Percentiles rank a stretch among this genome's conserved stretches.
phyloP scores from a whole-genome alignment of 139 green algal species.

The Chlorella sp. region DNA sequence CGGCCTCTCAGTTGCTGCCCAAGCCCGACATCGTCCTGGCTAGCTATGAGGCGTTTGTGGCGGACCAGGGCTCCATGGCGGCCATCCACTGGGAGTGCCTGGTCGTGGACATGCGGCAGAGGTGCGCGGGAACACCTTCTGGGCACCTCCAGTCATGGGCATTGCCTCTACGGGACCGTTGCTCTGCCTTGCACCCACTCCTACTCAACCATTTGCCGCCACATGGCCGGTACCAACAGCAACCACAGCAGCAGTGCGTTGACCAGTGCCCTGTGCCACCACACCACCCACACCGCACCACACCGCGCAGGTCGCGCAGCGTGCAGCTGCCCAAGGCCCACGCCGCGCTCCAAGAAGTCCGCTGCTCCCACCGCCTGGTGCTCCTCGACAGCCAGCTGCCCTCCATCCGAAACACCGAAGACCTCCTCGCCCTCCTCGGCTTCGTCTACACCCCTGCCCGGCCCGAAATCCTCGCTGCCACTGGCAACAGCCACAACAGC shows the following conservation, averaged over 20 bases:
- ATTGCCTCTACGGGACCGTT: too few species aligned
- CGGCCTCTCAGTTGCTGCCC: slow-evolving; percentile 37
- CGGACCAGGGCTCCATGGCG: slow-evolving; percentile 43
- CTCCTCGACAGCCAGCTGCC: slow-evolving; percentile 17
- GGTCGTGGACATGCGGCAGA: slow-evolving; percentile 65
- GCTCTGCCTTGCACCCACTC: too few species aligned
- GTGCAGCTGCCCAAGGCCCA: background rate
- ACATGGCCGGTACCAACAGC: too few species aligned
- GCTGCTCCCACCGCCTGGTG: slow-evolving; percentile 37
- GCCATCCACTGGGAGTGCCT: slow-evolving; percentile 56
- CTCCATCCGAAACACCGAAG: background rate
- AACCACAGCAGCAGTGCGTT: too few species aligned
- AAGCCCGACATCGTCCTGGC: slow-evolving; percentile 72
- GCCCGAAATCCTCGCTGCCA: too few species aligned
- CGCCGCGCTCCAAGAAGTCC: slow-evolving; percentile 13
- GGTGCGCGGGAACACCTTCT: too few species aligned
- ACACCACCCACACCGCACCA: background rate
- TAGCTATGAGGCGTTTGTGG: slow-evolving; percentile 51
- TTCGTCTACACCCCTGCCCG: too few species aligned
- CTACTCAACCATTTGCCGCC: too few species aligned
- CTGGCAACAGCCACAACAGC: too few species aligned
- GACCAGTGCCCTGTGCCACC: too few species aligned
- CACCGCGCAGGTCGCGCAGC: slow-evolving; percentile 14
- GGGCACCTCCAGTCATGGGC: too few species aligned
- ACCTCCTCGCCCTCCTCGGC: slow-evolving; percentile 21